These are phyloP conservation scores for Acacia melanoxylon DNA, from an alignment of 306 rosid species.

Conservation along the genomic window DNA sequence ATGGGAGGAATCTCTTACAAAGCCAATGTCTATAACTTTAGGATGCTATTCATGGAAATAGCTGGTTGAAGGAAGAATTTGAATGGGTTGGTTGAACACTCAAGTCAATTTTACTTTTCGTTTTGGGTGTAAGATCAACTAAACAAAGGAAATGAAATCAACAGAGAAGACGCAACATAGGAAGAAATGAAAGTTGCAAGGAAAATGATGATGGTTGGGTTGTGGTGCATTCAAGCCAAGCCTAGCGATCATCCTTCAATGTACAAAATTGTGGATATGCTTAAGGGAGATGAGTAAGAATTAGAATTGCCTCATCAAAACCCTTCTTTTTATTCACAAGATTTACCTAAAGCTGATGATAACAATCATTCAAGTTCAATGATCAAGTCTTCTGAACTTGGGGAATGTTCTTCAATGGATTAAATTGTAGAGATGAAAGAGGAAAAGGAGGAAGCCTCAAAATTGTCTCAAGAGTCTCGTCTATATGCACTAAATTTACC, in stretches of 20 bases:
- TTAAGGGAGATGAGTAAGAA: background rate
- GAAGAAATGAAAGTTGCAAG: constrained; percentile 10
- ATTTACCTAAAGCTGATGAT: background rate
- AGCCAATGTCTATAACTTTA: background rate
- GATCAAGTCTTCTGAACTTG: background rate
- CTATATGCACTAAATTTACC: background rate
- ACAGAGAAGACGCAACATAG: background rate
- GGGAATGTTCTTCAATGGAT: constrained; percentile 36
- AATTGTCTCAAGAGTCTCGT: background rate
- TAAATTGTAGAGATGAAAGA: constrained; percentile 1
- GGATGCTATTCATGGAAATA: background rate
- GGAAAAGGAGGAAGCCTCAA: background rate
- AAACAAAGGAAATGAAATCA: background rate
- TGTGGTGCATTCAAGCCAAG: constrained; percentile 7
- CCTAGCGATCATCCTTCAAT: constrained; percentile 41
- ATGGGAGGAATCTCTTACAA: background rate
- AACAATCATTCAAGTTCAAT: background rate
- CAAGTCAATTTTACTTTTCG: constrained; percentile 33
- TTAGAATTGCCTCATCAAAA: background rate
- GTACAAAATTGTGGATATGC: constrained; percentile 9
- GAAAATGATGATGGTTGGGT: constrained; percentile 33
- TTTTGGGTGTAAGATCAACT: constrained; percentile 27
- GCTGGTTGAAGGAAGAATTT: background rate
- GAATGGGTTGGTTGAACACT: background rate
- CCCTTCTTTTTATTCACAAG: background rate